A percentile compares a stretch with the other conserved stretches of the same genome.
Evolutionary conservation across 2,329 filamentous ascomycete genomes (phyloP).

Genomic region (Fusarium sp.): DNA sequence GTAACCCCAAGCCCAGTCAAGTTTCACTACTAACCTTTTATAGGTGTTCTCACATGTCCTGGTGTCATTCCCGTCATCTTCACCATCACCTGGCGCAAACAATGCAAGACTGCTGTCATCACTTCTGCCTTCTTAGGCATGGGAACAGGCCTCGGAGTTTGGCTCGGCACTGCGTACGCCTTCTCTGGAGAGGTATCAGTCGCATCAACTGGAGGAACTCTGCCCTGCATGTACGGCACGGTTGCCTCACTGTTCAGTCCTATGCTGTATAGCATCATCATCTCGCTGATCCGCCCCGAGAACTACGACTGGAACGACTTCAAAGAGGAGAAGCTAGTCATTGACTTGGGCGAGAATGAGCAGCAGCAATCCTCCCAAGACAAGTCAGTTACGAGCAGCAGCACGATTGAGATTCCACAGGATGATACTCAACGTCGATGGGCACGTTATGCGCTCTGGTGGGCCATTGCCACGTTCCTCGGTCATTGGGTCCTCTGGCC

Average conservation of each 20-base stretch:
- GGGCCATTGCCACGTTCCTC: constrained; percentile 17
- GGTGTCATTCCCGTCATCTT: background rate
- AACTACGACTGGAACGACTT: constrained; percentile 50
- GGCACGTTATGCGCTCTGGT: constrained; percentile 13
- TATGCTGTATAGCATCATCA: constrained; percentile 53
- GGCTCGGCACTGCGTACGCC: constrained; percentile 58
- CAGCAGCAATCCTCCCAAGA: background rate
- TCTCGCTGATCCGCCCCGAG: constrained; percentile 56
- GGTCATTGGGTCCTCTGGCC: constrained; percentile 15
- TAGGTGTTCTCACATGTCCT: background rate
- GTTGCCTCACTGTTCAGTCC: constrained; percentile 56
- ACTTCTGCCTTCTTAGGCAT: constrained; percentile 60
- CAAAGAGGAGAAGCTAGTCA: constrained; percentile 10
- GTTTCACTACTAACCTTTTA: background rate
- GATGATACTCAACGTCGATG: constrained; percentile 11
- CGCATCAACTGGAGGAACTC: constrained; percentile 52
- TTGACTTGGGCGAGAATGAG: constrained; percentile 4
- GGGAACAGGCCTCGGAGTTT: constrained; percentile 59
- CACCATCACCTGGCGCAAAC: background rate
- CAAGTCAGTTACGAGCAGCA: background rate
- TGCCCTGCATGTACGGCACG: constrained; percentile 63
- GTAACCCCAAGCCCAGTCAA: background rate
- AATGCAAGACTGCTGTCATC: constrained; percentile 48
- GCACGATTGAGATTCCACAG: background rate
- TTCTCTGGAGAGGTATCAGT: constrained; percentile 50